phyloP scores from a whole-genome alignment of 768 basidiomycete genomes.

The Auricularia sp. region DNA sequence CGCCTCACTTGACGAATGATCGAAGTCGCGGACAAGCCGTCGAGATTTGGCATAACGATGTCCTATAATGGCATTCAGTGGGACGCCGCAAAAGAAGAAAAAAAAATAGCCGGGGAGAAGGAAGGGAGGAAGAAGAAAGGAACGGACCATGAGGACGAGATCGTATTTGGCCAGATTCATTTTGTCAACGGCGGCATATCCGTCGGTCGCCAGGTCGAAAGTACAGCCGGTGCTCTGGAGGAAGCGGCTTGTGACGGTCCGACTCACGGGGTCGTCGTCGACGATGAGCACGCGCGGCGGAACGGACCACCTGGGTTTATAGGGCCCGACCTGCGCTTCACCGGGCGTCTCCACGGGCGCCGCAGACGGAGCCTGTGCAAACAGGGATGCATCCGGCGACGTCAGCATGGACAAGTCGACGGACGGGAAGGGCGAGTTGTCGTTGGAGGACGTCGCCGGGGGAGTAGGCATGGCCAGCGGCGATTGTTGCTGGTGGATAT shows the following conservation, averaged over 20 bases:
- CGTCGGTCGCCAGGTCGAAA: slow-evolving; percentile 90
- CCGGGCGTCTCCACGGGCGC: neutral
- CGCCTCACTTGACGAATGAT: slow-evolving; percentile 47
- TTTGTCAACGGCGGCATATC: slow-evolving; percentile 84
- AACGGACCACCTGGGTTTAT: slow-evolving; percentile 72
- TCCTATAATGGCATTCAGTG: slow-evolving; percentile 40
- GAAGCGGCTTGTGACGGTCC: slow-evolving; percentile 85
- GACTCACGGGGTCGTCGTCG: slow-evolving; percentile 89
- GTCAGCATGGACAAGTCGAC: neutral
- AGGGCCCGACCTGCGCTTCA: neutral
- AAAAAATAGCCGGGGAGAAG: neutral
- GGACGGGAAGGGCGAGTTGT: neutral
- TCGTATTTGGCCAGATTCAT: slow-evolving; percentile 97
- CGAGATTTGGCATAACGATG: slow-evolving; percentile 87
- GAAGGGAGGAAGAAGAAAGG: no score
- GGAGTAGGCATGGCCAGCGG: neutral
- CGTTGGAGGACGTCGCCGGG: neutral
- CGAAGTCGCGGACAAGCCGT: slow-evolving; percentile 84
- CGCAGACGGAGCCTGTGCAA: neutral
- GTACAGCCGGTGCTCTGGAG: slow-evolving; percentile 91
- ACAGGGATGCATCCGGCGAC: neutral
- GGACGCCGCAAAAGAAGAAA: slow-evolving; percentile 4
- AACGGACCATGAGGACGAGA: slow-evolving; percentile 81
- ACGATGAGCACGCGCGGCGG: slow-evolving; percentile 87
- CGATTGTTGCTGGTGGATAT: neutral